Percentiles rank a stretch among this genome's conserved stretches.
These are phyloP conservation scores for Saccharomyces kudriavzevii DNA, from an alignment of 805 yeast genomes.

Conservation along the genomic window DNA sequence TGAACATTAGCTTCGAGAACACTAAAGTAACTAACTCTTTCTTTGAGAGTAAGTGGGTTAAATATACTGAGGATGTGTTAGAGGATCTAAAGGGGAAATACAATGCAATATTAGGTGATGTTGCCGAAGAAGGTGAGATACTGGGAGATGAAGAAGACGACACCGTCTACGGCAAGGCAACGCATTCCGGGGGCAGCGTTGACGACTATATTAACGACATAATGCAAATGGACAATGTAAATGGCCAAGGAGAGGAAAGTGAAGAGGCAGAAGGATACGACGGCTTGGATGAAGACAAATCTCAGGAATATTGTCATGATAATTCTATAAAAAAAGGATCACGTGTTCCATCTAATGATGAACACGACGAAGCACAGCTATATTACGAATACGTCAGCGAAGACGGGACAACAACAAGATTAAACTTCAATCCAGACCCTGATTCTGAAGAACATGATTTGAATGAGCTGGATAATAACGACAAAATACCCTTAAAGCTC, in stretches of 20 bases:
- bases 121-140: slow-evolving; percentile 33
- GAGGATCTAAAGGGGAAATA: slow-evolving; percentile 89
- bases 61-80: slow-evolving; percentile 72
- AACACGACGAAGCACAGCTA: slow-evolving; percentile 24
- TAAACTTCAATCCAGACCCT: slow-evolving; percentile 31
- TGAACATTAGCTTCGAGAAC: slow-evolving; percentile 24
- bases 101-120: slow-evolving; percentile 87
- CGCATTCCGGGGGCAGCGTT: slow-evolving; percentile 11
- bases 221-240: slow-evolving; percentile 47
- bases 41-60: slow-evolving; percentile 49
- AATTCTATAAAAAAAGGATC: slow-evolving; percentile 4
- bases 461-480: slow-evolving; percentile 16
- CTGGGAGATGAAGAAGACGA: slow-evolving; percentile 33
- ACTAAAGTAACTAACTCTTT: slow-evolving; percentile 20
- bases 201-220: slow-evolving; percentile 24
- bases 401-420: slow-evolving; percentile 29
- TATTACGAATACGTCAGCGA: slow-evolving; percentile 32
- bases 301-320: slow-evolving; percentile 36
- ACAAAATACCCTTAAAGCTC: background rate
- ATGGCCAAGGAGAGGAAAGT: slow-evolving; percentile 18
- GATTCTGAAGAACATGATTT: slow-evolving; percentile 17
- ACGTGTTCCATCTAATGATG: slow-evolving; percentile 8
- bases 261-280: slow-evolving; percentile 25
- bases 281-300: slow-evolving; percentile 45
- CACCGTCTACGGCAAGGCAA: slow-evolving; percentile 8